Evolutionary conservation across 129 eudicot genomes (phyloP).

Genomic region (Artemisia annua): DNA sequence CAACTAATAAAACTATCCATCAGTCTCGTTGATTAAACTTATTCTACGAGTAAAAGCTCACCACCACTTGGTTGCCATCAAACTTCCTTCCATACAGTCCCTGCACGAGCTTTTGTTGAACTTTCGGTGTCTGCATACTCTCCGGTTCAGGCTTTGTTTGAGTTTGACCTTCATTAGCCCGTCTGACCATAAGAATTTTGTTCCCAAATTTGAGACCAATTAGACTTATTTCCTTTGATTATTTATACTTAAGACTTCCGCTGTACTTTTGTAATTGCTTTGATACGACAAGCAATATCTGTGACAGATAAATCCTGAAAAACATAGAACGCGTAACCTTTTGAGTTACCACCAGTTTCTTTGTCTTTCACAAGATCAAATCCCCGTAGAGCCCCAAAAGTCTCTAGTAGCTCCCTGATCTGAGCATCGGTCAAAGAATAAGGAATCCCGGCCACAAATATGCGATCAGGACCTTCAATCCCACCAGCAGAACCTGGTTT

Average conservation of each 20-base stretch:
- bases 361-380: conserved; percentile 87
- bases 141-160: conserved; percentile 72
- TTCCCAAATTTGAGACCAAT: conserved; percentile 37
- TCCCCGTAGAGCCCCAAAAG: conserved; percentile 91
- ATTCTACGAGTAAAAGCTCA: conserved; percentile 72
- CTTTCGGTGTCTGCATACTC: conserved; percentile 62
- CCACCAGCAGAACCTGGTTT: conserved; percentile 97
- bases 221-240: too few relatives aligned
- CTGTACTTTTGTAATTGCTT: too few relatives aligned
- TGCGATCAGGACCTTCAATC: conserved; percentile 98
- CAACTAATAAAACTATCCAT: conserved; percentile 38
- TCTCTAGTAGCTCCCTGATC: conserved; percentile 85
- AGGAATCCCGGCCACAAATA: conserved; percentile 94
- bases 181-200: too few relatives aligned
- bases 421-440: conserved; percentile 89
- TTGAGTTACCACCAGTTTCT: conserved; percentile 57
- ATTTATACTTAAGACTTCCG: too few relatives aligned
- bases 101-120: conserved; percentile 71
- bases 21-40: conserved; percentile 73
- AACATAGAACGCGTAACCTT: conserved; percentile 36
- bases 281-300: too few relatives aligned
- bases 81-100: conserved; percentile 89
- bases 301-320: too few relatives aligned
- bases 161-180: too few relatives aligned
- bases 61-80: conserved; percentile 90